A percentile compares a stretch with the other conserved stretches of the same genome.
These are phyloP conservation scores for Astrothelium macrocarpum DNA, from an alignment of 495 filamentous ascomycete genomes.

Conservation along the genomic window DNA sequence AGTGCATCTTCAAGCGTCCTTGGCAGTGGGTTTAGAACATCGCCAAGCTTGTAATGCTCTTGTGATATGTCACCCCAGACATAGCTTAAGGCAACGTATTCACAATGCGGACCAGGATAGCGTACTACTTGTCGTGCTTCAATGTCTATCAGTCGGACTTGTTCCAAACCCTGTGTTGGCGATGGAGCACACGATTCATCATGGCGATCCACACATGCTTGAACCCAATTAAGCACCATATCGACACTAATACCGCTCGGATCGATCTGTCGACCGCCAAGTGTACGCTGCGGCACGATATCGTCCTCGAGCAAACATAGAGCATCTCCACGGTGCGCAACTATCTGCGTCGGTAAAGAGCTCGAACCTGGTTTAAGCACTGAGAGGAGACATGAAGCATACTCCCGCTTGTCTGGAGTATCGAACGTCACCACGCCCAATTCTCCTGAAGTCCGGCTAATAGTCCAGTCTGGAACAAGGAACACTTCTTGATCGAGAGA, in stretches of 20 bases:
- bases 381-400: neutral
- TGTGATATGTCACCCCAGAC: slow-evolving; percentile 6
- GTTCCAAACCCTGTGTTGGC: neutral
- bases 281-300: neutral
- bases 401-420: neutral
- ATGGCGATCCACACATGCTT: neutral
- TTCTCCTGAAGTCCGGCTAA: neutral
- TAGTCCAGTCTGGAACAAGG: neutral
- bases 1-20: slow-evolving; percentile 7
- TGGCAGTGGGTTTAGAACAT: neutral
- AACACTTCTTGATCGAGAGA: neutral
- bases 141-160: neutral
- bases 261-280: neutral
- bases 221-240: neutral
- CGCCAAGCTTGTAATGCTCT: neutral
- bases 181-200: neutral
- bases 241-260: neutral
- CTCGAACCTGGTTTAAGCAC: neutral
- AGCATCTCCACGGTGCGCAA: neutral
- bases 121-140: neutral
- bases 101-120: neutral
- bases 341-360: neutral
- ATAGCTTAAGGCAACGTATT: slow-evolving; percentile 7
- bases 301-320: neutral
- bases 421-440: neutral